A percentile compares a stretch with the other conserved stretches of the same genome.
Conservation (phyloP, 2,329 filamentous ascomycete species). For the Ascochyta rabiei region DNA sequence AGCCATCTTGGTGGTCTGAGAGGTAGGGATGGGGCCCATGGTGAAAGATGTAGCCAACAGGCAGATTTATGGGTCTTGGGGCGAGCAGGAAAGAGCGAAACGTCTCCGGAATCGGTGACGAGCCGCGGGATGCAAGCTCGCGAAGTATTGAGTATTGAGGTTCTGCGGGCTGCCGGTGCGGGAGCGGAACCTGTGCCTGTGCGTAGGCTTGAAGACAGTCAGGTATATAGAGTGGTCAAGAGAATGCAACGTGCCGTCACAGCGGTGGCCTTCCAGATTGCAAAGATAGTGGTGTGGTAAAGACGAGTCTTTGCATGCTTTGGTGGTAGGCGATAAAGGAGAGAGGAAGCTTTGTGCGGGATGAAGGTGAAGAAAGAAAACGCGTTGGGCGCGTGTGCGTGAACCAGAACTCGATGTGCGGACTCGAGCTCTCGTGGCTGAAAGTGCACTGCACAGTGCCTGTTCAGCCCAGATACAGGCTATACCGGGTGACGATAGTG, state of each 20-base stretch:
- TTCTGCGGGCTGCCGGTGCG: conserved; percentile 16
- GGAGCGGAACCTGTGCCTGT: conserved; percentile 17
- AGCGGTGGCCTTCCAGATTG: conserved; percentile 9
- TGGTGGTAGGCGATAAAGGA: conserved; percentile 1
- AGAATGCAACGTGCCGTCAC: conserved; percentile 22
- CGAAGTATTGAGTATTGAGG: conserved; percentile 2
- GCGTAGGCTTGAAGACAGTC: conserved; percentile 1
- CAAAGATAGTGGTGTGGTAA: conserved; percentile 1
- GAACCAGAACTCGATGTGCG: neutral
- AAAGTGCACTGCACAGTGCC: neutral
- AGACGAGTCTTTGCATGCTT: conserved; percentile 21
- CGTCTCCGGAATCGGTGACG: neutral
- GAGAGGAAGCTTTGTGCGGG: neutral
- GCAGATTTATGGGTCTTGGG: neutral
- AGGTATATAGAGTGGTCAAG: conserved; percentile 1
- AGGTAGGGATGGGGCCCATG: conserved; percentile 21
- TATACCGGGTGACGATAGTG: neutral
- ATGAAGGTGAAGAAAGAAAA: conserved; percentile 6
- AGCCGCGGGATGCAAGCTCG: conserved; percentile 12
- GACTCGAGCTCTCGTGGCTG: neutral
- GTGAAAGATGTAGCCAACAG: neutral
- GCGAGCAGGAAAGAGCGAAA: neutral
- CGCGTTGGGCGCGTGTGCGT: conserved; percentile 3
- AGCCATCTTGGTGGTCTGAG: conserved; percentile 13
- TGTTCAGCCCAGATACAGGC: neutral